phyloP scores from a whole-genome alignment of 2,329 filamentous ascomycete species.

The Cytospora paraplurivora region DNA sequence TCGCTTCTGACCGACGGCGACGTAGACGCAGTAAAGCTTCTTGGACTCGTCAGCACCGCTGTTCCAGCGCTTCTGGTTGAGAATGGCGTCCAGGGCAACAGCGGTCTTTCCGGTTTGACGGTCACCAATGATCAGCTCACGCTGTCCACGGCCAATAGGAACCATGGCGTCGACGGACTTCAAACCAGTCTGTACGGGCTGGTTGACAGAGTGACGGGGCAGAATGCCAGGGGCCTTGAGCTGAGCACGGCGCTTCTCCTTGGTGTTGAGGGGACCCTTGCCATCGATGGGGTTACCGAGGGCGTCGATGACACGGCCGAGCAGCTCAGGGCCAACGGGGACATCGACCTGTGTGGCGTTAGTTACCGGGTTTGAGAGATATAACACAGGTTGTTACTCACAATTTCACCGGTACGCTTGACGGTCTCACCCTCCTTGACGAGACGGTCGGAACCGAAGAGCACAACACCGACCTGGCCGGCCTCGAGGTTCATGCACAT shows the following conservation, averaged over 20 bases:
- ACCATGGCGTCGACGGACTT: slow-evolving; percentile 99
- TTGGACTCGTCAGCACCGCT: slow-evolving; percentile 80
- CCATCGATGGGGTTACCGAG: slow-evolving; percentile 99
- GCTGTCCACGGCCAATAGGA: slow-evolving; percentile 98
- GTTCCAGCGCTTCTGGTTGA: slow-evolving; percentile 99
- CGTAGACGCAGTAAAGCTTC: slow-evolving; percentile 99
- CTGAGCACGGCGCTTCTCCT: slow-evolving; percentile 92
- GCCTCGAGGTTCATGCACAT: slow-evolving; percentile 99
- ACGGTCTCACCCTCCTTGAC: slow-evolving; percentile 99
- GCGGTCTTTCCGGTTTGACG: slow-evolving; percentile 99
- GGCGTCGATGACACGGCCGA: slow-evolving; percentile 97
- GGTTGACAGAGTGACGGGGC: slow-evolving; percentile 93
- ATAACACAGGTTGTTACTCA: slow-evolving; percentile 53
- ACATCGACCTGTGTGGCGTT: slow-evolving; percentile 77
- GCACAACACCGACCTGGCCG: slow-evolving; percentile 99
- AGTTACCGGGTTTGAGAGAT: slow-evolving; percentile 28
- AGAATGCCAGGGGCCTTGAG: slow-evolving; percentile 99
- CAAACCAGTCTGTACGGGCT: slow-evolving; percentile 98
- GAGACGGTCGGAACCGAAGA: slow-evolving; percentile 99
- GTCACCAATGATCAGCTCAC: slow-evolving; percentile 99
- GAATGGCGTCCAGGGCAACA: slow-evolving; percentile 94
- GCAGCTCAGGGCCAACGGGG: slow-evolving; percentile 86
- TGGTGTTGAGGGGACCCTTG: slow-evolving; percentile 95
- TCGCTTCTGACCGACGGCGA: slow-evolving; percentile 98
- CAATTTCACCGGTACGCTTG: slow-evolving; percentile 99